A percentile compares a stretch with the other conserved stretches of the same genome.
Evolutionary conservation across 768 basidiomycete genomes (phyloP).

Genomic region (Amanita inopinata): DNA sequence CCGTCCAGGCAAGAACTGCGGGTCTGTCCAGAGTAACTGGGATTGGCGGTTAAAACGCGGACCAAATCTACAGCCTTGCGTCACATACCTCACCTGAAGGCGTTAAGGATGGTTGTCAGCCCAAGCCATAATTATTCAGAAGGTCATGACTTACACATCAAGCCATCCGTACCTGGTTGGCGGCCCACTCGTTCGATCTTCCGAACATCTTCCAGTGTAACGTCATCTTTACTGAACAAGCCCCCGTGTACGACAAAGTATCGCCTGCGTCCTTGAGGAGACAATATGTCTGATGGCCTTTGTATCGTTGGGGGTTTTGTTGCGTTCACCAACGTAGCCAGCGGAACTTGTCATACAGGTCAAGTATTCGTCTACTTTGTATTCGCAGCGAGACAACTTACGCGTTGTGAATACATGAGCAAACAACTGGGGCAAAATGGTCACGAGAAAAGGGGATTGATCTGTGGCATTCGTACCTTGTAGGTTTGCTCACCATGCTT

Average conservation of each 20-base stretch:
- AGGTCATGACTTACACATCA: constrained; percentile 70
- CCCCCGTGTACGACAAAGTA: constrained; percentile 97
- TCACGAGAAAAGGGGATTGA: constrained; percentile 6
- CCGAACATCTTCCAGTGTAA: constrained; percentile 89
- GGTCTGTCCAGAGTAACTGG: constrained; percentile 93
- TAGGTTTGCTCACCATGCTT: constrained; percentile 95
- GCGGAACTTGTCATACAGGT: constrained; percentile 50
- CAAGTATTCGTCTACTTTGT: not conserved
- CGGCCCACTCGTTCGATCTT: constrained; percentile 79
- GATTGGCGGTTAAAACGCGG: constrained; percentile 3
- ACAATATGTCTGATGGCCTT: constrained; percentile 49
- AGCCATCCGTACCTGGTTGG: constrained; percentile 89
- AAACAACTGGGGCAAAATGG: constrained; percentile 50
- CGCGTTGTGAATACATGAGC: constrained; percentile 87
- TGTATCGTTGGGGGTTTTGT: constrained; percentile 45
- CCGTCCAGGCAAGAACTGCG: constrained; percentile 78
- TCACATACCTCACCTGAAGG: constrained; percentile 50
- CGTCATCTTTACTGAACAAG: constrained; percentile 88
- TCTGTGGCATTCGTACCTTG: constrained; percentile 39
- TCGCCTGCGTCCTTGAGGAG: constrained; percentile 72
- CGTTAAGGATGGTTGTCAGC: not conserved
- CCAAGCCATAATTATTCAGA: constrained; percentile 7
- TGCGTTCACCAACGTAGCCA: constrained; percentile 78
- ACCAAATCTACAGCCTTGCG: not conserved
- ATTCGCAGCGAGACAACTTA: constrained; percentile 27